These are phyloP conservation scores for Pythium angustatum DNA, from an alignment of 352 stramenopile species.

Conservation along the genomic window DNA sequence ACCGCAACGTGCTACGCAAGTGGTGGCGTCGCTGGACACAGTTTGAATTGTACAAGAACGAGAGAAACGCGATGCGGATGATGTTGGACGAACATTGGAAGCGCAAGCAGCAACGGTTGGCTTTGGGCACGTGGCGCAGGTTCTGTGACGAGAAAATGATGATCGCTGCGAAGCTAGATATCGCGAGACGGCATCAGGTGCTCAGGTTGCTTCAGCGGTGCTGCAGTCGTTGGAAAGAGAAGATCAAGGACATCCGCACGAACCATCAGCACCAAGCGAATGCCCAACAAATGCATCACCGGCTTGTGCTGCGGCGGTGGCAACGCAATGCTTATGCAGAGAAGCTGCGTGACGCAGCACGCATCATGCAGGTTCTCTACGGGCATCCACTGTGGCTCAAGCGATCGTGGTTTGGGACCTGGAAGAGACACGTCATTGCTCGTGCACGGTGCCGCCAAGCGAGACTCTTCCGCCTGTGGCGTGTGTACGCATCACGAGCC, in stretches of 20 bases:
- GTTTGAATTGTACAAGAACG: background rate
- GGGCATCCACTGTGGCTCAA: slow-evolving; percentile 6
- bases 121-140: background rate
- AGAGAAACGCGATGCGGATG: background rate
- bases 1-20: slow-evolving; percentile 1
- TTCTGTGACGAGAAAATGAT: background rate
- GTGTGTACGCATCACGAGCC: background rate
- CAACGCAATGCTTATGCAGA: background rate
- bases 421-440: background rate
- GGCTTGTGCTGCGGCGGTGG: slow-evolving; percentile 10
- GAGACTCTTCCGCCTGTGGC: slow-evolving; percentile 10
- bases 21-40: slow-evolving; percentile 24
- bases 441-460: background rate
- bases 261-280: background rate
- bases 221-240: background rate
- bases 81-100: slow-evolving; percentile 8
- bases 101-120: background rate
- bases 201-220: background rate
- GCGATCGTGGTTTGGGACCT: slow-evolving; percentile 6
- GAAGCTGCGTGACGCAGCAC: background rate
- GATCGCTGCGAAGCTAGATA: background rate
- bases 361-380: background rate
- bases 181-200: background rate
- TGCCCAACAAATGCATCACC: background rate
- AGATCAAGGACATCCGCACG: background rate